Evolutionary conservation across 2,329 filamentous ascomycete genomes (phyloP).

Genomic region (Aspergillus jensenii): DNA sequence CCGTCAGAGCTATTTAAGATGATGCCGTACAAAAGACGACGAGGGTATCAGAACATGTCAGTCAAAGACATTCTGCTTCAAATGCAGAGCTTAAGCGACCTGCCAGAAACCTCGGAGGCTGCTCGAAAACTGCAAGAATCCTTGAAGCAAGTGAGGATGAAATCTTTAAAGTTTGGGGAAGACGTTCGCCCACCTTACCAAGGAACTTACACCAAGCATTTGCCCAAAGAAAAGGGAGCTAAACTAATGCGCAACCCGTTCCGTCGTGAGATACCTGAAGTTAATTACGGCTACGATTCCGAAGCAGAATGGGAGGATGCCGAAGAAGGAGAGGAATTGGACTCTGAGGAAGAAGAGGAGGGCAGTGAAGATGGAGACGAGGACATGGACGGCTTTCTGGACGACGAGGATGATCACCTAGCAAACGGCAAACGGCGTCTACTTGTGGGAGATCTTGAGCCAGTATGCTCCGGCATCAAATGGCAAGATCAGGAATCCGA

Average conservation of each 20-base stretch:
- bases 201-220: conserved; percentile 58
- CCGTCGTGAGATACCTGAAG: conserved; percentile 51
- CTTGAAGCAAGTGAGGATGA: conserved; percentile 53
- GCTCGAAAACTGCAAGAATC: conserved; percentile 37
- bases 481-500: conserved; percentile 65
- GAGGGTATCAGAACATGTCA: conserved; percentile 26
- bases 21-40: conserved; percentile 38
- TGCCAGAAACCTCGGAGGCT: conserved; percentile 21
- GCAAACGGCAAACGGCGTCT: conserved; percentile 56
- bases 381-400: conserved; percentile 86
- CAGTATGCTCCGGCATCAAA: conserved; percentile 75
- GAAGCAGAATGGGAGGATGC: conserved; percentile 67
- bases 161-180: conserved; percentile 60
- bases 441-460: conserved; percentile 68
- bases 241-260: conserved; percentile 58
- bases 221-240: conserved; percentile 39
- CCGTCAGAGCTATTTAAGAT: conserved; percentile 39
- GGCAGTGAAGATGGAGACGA: conserved; percentile 68
- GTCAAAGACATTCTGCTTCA: conserved; percentile 64
- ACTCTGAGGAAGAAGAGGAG: conserved; percentile 64
- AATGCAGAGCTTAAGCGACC: conserved; percentile 50
- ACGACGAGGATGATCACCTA: conserved; percentile 74
- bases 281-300: conserved; percentile 66
- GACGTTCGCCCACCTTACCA: conserved; percentile 64
- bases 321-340: conserved; percentile 70